These are phyloP conservation scores for Puccinia horiana DNA, from an alignment of 1,284 basidiomycete species.

Conservation along the genomic window DNA sequence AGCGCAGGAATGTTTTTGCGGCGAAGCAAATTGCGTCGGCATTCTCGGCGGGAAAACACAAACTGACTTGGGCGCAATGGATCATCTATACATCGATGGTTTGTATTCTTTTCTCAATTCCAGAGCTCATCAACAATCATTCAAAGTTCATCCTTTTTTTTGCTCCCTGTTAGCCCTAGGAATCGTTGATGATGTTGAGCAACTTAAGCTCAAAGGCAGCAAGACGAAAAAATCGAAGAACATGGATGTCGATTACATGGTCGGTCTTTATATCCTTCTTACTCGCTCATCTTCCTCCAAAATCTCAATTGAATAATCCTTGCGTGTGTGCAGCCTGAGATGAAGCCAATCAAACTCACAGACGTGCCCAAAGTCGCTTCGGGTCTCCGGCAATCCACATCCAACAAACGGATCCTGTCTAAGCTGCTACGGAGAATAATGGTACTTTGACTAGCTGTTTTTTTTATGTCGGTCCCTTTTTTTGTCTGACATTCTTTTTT, in stretches of 20 bases:
- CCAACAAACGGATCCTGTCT: conserved; percentile 76
- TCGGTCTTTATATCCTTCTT: conserved; percentile 58
- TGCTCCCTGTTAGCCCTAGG: conserved; percentile 71
- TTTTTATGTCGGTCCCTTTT: background rate
- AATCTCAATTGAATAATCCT: background rate
- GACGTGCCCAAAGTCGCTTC: conserved; percentile 89
- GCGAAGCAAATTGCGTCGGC: conserved; percentile 92
- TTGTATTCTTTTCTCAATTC: conserved; percentile 53
- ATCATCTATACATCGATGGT: conserved; percentile 93
- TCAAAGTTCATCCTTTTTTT: conserved; percentile 20
- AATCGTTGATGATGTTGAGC: conserved; percentile 85
- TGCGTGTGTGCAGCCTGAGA: conserved; percentile 59
- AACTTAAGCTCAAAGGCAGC: conserved; percentile 74
- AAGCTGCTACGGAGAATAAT: conserved; percentile 84
- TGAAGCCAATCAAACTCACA: conserved; percentile 73
- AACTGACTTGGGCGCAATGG: conserved; percentile 89
- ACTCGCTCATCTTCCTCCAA: background rate
- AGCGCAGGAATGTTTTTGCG: conserved; percentile 92
- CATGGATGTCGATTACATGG: conserved; percentile 88
- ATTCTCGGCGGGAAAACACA: conserved; percentile 98
- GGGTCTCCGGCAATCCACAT: conserved; percentile 80
- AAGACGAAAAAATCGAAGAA: conserved; percentile 89
- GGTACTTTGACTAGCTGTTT: conserved; percentile 60
- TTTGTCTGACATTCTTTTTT: conserved; percentile 41
- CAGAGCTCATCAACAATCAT: background rate